Base-by-base conservation (phyloP, 306 rosid genomes). In the Begonia masoniana region DNA sequence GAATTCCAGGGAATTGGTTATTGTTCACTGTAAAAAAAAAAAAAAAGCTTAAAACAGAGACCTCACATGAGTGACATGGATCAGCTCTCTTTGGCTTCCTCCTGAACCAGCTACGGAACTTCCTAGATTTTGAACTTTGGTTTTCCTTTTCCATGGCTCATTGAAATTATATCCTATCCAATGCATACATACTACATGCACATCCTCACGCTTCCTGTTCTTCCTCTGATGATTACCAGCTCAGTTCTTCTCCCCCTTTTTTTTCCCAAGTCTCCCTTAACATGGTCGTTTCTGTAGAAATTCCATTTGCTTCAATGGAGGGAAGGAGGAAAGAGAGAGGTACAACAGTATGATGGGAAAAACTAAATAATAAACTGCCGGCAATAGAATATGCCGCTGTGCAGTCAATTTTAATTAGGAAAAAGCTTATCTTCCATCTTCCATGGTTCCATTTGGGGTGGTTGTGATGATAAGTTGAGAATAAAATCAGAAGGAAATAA, bases 101-200 rank as follows among this genome's bases (percentile, higher is more conserved):
- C 24, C 41, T 17, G 65, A n/a, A n/a, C n/a, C n/a, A n/a, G n/a
- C n/a, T n/a, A n/a, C n/a, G n/a, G n/a, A 81, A 58, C 70, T 63
- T 75, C 50, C 62, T 58, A 61, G 60, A 71, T 59, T 72, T 78
- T 50, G 69, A 49, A 16, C 53, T 76, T 23, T 58, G 70, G 15
- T 67, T 74, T 73, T 76, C 68, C 42, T 60, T 41, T 24, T 69
- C 82, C 94, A 80, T 82, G 55, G 54, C 63, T 76, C 49, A 45
- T 31, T 31, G 39, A 31, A 31, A 31, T 31, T 31, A 45, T 10
- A 45, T 45, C 13, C 13, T 12, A 6, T n/a, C 7, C 49, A 45
- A 45, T 45, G n/a, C 49, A 43, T 43, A 6, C 49, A 45, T 4
- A n/a, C 49, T 45, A 10, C 49, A 7, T 45, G 49, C 47, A 43